Percentiles rank a stretch among this genome's conserved stretches.
phyloP scores from a whole-genome alignment of 225 moss, liverwort and hornwort genomes.

The Polytrichum commune region DNA sequence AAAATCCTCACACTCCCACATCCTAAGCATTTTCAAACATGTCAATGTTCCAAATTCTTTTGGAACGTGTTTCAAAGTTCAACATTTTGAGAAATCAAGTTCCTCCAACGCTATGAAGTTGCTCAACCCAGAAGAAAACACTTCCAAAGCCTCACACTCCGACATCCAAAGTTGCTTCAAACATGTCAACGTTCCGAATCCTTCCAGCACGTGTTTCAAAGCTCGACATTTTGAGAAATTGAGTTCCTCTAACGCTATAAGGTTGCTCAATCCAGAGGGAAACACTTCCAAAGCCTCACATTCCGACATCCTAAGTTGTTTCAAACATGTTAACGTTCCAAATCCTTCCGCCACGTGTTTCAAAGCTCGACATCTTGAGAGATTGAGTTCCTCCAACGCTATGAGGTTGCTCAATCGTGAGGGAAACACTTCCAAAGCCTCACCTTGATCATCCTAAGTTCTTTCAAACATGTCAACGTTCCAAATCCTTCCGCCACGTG shows the following conservation, averaged over 20 bases:
- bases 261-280: neutral
- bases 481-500: no score
- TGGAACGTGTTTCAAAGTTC: no score
- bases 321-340: neutral
- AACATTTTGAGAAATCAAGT: no score
- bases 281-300: neutral
- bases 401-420: neutral
- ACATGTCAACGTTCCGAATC: neutral
- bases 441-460: neutral
- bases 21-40: no score
- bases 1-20: no score
- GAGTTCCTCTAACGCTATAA: neutral
- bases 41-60: no score
- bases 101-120: no score
- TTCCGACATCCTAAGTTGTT: neutral
- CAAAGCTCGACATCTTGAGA: neutral
- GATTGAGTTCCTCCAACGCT: neutral
- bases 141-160: no score
- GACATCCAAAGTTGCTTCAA: no score
- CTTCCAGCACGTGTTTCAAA: neutral
- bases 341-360: neutral
- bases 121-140: no score
- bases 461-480: neutral
- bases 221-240: neutral
- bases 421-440: neutral